phyloP scores from a whole-genome alignment of 805 yeast species.

The Clavispora asparagi region DNA sequence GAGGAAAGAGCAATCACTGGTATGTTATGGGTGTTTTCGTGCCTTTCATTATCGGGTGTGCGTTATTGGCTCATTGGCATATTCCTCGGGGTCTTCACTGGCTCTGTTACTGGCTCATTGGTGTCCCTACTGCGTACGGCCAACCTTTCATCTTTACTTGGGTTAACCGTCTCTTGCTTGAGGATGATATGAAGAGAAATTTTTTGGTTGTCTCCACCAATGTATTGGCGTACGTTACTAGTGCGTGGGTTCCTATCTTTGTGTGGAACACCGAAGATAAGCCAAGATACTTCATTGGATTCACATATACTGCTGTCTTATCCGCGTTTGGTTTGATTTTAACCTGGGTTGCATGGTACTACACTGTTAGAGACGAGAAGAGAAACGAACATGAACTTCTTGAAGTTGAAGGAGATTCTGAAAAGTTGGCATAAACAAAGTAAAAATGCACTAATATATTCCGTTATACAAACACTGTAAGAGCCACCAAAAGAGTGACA shows the following conservation, averaged over 20 bases:
- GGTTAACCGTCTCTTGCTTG: conserved; percentile 44
- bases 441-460: too few species aligned
- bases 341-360: conserved; percentile 22
- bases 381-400: too few species aligned
- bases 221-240: conserved; percentile 34
- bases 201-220: conserved; percentile 36
- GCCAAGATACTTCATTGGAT: conserved; percentile 31
- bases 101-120: conserved; percentile 44
- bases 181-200: conserved; percentile 30
- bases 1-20: conserved; percentile 29
- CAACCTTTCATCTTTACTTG: conserved; percentile 54
- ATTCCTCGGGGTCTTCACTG: conserved; percentile 47
- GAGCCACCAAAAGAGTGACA: too few species aligned
- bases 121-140: conserved; percentile 48
- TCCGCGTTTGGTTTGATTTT: conserved; percentile 25
- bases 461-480: too few species aligned
- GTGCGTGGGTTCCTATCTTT: conserved; percentile 35
- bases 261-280: conserved; percentile 34
- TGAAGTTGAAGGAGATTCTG: neutral
- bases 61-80: conserved; percentile 43
- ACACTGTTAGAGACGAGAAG: conserved; percentile 22
- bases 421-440: neutral
- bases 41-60: conserved; percentile 38
- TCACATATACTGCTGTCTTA: conserved; percentile 29
- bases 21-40: conserved; percentile 36